phyloP scores from a whole-genome alignment of 2,329 filamentous ascomycete genomes.

The Phialemonium atrogriseum region DNA sequence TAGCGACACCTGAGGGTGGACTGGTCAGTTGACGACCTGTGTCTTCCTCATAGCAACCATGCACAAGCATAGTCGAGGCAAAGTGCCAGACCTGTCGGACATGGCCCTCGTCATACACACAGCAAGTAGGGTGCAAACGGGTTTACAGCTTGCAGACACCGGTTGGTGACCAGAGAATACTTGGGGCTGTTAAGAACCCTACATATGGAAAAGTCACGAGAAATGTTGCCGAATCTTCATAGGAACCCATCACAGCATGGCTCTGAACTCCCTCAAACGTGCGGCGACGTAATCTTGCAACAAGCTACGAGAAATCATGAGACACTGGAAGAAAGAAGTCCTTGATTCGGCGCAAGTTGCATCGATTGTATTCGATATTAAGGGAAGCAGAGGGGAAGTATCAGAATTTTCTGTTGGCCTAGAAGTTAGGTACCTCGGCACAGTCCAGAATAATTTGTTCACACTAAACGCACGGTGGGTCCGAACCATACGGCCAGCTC shows the following conservation, averaged over 20 bases:
- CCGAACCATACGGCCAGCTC: neutral
- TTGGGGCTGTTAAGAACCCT: too few relatives aligned
- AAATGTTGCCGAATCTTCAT: constrained; percentile 4
- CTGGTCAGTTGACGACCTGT: too few relatives aligned
- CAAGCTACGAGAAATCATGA: constrained; percentile 5
- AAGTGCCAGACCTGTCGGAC: too few relatives aligned
- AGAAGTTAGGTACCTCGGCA: neutral
- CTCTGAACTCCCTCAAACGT: constrained; percentile 13
- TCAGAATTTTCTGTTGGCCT: neutral
- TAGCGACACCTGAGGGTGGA: too few relatives aligned
- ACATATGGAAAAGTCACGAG: too few relatives aligned
- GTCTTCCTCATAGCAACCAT: too few relatives aligned
- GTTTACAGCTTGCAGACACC: too few relatives aligned
- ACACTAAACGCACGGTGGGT: neutral
- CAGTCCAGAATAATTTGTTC: neutral
- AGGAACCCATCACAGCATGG: constrained; percentile 4
- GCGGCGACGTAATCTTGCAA: constrained; percentile 13
- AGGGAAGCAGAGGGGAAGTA: constrained; percentile 2
- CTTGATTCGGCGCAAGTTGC: constrained; percentile 9
- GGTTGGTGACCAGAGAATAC: too few relatives aligned
- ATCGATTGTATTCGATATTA: constrained; percentile 10
- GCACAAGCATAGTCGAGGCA: too few relatives aligned
- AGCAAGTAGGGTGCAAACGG: too few relatives aligned
- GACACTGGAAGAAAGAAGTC: constrained; percentile 5
- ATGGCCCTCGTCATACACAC: too few relatives aligned